Conservation (phyloP, 2,329 filamentous ascomycete genomes). For the Sporothrix mexicana region DNA sequence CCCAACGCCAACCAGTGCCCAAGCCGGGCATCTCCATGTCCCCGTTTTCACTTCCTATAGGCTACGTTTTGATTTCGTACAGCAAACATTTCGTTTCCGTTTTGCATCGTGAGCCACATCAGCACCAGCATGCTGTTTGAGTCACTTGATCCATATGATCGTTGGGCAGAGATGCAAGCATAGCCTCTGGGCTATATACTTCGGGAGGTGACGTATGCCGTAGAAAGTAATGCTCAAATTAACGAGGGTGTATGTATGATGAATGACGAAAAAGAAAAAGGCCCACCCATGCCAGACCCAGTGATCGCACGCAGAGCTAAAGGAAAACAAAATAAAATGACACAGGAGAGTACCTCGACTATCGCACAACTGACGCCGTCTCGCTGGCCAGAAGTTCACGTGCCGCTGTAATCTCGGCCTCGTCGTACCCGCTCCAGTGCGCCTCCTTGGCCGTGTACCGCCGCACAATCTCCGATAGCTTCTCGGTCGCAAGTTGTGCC, state of each 20-base stretch:
- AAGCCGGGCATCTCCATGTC: background rate
- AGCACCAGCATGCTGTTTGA: slow-evolving; percentile 38
- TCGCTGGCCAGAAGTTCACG: slow-evolving; percentile 68
- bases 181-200: no score
- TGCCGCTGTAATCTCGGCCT: slow-evolving; percentile 73
- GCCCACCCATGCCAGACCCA: slow-evolving; percentile 2
- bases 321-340: slow-evolving; percentile 11
- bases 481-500: slow-evolving; percentile 73
- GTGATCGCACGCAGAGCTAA: background rate
- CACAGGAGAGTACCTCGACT: slow-evolving; percentile 37
- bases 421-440: slow-evolving; percentile 75
- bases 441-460: slow-evolving; percentile 64
- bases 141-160: slow-evolving; percentile 40
- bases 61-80: background rate
- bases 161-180: background rate
- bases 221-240: background rate
- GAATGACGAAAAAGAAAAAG: background rate
- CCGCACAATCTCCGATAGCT: slow-evolving; percentile 77
- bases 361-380: slow-evolving; percentile 53
- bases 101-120: slow-evolving; percentile 35
- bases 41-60: slow-evolving; percentile 26
- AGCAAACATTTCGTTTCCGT: background rate
- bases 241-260: background rate
- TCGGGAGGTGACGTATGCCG: no score
- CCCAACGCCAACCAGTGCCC: slow-evolving; percentile 1